Conservation (phyloP, 495 filamentous ascomycete species). For the Podospora anserina region DNA sequence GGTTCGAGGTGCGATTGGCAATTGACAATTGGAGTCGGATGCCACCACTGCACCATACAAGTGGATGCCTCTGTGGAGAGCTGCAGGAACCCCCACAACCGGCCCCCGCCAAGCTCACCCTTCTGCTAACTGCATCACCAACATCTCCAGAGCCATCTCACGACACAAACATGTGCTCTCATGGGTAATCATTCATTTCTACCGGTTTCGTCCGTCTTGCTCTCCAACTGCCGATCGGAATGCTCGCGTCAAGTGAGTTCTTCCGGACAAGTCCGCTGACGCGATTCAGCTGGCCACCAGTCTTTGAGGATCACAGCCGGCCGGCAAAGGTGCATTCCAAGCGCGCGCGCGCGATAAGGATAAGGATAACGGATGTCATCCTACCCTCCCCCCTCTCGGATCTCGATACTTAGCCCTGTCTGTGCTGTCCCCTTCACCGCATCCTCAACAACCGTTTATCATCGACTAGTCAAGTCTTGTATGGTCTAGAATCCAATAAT, state of each 20-base stretch:
- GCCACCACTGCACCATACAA: neutral
- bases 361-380: neutral
- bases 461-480: neutral
- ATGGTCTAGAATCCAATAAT: neutral
- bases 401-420: neutral
- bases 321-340: neutral
- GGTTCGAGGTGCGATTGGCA: conserved; percentile 1
- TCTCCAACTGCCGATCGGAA: neutral
- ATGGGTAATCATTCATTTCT: neutral
- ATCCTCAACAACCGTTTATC: neutral
- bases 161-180: neutral
- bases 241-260: neutral
- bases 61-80: conserved; percentile 2
- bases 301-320: neutral
- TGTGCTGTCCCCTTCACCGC: neutral
- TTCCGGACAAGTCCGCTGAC: conserved; percentile 1
- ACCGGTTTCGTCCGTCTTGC: neutral
- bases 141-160: neutral
- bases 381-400: neutral
- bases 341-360: neutral
- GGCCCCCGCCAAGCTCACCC: neutral
- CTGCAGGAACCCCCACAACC: conserved; percentile 3
- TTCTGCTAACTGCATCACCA: neutral
- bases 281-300: neutral
- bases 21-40: conserved; percentile 1